phyloP scores from a whole-genome alignment of 225 moss, liverwort and hornwort species.

The Physcomitrellopsis africana region DNA sequence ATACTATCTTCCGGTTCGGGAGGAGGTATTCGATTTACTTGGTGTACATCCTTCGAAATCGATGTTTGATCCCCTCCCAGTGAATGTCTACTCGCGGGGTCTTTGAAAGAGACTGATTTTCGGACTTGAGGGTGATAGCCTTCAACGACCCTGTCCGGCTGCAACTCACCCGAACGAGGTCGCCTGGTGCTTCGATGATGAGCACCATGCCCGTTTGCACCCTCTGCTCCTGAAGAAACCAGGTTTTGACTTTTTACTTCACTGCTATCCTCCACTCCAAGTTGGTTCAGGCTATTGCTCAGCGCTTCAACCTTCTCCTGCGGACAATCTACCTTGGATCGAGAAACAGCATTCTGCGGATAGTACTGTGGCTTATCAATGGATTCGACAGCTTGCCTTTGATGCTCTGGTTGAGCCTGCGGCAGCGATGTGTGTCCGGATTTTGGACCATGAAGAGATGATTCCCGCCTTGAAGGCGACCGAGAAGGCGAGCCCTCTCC shows the following conservation, averaged over 20 bases:
- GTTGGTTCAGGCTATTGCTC: constrained; percentile 44
- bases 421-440: constrained; percentile 26
- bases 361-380: constrained; percentile 39
- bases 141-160: constrained; percentile 33
- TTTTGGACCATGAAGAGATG: constrained; percentile 35
- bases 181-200: constrained; percentile 41
- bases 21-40: constrained; percentile 29
- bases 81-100: constrained; percentile 21
- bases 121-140: constrained; percentile 26
- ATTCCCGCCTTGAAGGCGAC: constrained; percentile 65
- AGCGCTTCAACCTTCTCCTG: constrained; percentile 40
- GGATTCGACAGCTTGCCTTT: constrained; percentile 34
- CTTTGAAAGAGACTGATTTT: constrained; percentile 44
- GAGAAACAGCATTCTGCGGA: constrained; percentile 32
- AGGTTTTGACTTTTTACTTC: constrained; percentile 34
- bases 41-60: constrained; percentile 46
- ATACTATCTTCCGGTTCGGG: constrained; percentile 27
- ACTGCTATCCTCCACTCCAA: constrained; percentile 45
- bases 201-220: constrained; percentile 35
- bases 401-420: constrained; percentile 27
- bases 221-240: constrained; percentile 31
- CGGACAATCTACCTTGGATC: constrained; percentile 38
- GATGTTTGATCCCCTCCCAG: constrained; percentile 30
- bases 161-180: constrained; percentile 41
- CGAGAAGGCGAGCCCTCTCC: constrained; percentile 66